These are phyloP conservation scores for Wallemia mellicola DNA, from an alignment of 1,284 basidiomycete genomes.

Conservation along the genomic window DNA sequence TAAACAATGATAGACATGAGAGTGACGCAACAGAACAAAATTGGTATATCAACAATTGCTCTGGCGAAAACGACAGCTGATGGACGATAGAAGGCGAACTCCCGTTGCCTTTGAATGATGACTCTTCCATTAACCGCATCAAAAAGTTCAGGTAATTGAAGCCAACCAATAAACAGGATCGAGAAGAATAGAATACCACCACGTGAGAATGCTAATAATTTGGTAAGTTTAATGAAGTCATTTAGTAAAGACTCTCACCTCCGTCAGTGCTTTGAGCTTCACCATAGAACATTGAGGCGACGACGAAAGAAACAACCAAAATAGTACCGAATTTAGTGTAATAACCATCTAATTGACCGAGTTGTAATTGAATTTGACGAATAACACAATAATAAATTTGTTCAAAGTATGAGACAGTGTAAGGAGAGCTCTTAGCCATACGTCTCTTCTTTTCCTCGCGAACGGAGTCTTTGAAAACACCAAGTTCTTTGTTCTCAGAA, in stretches of 20 bases:
- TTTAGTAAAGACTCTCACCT: background rate
- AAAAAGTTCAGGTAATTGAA: constrained; percentile 10
- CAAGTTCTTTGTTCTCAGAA: constrained; percentile 1
- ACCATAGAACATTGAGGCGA: constrained; percentile 10
- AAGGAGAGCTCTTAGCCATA: constrained; percentile 3
- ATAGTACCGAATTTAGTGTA: constrained; percentile 8
- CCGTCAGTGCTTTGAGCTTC: constrained; percentile 3
- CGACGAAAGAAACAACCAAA: constrained; percentile 9
- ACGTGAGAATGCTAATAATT: background rate
- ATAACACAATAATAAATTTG: constrained; percentile 9
- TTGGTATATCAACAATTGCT: constrained; percentile 10
- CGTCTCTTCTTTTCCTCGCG: constrained; percentile 1
- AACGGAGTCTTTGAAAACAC: constrained; percentile 1
- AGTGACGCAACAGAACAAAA: constrained; percentile 8
- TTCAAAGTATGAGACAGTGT: constrained; percentile 9
- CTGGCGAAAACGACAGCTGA: constrained; percentile 10
- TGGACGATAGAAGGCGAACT: constrained; percentile 12
- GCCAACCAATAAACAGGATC: constrained; percentile 9
- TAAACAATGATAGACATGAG: constrained; percentile 10
- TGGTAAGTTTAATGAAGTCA: background rate
- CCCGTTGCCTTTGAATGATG: constrained; percentile 8
- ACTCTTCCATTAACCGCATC: constrained; percentile 10
- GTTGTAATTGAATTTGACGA: constrained; percentile 7
- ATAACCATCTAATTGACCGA: constrained; percentile 8
- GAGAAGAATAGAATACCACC: constrained; percentile 9